These are phyloP conservation scores for Ajuga chamaepitys DNA, from an alignment of 257 asterid species.

Conservation along the genomic window DNA sequence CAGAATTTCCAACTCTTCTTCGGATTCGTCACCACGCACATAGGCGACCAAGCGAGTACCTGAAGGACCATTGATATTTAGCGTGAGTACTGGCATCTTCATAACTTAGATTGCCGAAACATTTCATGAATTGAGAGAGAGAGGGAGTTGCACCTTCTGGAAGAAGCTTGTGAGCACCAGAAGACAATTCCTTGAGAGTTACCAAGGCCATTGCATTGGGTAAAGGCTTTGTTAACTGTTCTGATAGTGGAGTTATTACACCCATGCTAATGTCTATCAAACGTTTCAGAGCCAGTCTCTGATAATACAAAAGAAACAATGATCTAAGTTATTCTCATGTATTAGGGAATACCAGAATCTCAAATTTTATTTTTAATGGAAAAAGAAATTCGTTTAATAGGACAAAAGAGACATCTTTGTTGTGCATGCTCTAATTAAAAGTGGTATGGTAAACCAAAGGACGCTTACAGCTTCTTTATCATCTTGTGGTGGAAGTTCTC, in stretches of 20 bases:
- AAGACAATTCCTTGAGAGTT: constrained; percentile 68
- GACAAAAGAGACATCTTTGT: too few species aligned
- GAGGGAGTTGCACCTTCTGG: constrained; percentile 52
- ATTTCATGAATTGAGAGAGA: constrained; percentile 1
- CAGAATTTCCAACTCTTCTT: constrained; percentile 65
- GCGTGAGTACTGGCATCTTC: constrained; percentile 1
- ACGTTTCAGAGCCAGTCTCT: constrained; percentile 89
- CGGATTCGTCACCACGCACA: constrained; percentile 74
- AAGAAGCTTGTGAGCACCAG: constrained; percentile 86
- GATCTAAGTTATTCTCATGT: constrained; percentile 20
- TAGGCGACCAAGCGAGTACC: constrained; percentile 81
- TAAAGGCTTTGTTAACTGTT: constrained; percentile 84
- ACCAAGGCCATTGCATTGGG: constrained; percentile 77
- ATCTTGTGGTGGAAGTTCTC: constrained; percentile 84
- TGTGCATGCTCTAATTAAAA: too few species aligned
- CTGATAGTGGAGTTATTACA: constrained; percentile 85
- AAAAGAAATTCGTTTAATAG: not conserved
- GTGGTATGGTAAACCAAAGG: not conserved
- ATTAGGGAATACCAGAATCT: too few species aligned
- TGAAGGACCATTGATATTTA: constrained; percentile 22
- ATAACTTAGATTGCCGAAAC: not conserved
- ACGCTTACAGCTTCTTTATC: constrained; percentile 82
- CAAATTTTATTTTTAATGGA: not conserved
- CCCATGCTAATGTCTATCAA: constrained; percentile 94
- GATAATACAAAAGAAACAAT: constrained; percentile 22